Evolutionary conservation across 106 monocot genomes (phyloP), one percentile per base, ranked within the genome.

Genomic region (Chionographis japonica): DNA sequence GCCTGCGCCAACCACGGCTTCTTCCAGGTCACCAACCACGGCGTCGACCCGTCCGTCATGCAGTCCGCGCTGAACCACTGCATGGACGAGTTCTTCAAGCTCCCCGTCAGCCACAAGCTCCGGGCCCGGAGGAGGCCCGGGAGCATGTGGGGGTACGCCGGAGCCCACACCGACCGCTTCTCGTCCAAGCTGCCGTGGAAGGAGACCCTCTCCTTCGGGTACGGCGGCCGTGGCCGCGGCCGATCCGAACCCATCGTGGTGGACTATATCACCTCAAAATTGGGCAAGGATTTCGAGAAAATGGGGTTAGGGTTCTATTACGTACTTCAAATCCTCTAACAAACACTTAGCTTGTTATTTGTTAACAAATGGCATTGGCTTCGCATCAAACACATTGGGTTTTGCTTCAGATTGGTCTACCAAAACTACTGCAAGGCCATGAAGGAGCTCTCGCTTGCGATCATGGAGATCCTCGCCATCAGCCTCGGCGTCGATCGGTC

Each of bases 391-490:
- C n/a, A n/a, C n/a, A n/a, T n/a, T 46, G 6, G 1, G 63, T 19
- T 3, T 42, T 67, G 8, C 17, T 37, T 52, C 71, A 95, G 94
- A 56, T 56, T 67, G 56, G 79, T 84, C 52, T 95, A 88, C 70
- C 81, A 89, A 54, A 82, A 41, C 20, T 95, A 91, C 72, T 79
- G 89, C 57, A 60, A 89, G 41, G 89, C 81, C 37, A 86, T 92
- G 86, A 74, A 60, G 68, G 56, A 78, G 20, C 53, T 91, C 8
- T 78, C 91, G 1, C 62, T 84, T 50, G 75, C 68, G 41, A 71
- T 92, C 19, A 84, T 83, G 95, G 95, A 95, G 79, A 66, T 95
- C 2, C 66, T 92, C 39, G 95, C 73, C 3, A 61, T 82, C 5
- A 95, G 92, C 68, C 61, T 95, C 43, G 89, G 89, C 1, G 77